Conservation (phyloP, 2,329 filamentous ascomycete genomes). For the Fusarium chlamydosporum region DNA sequence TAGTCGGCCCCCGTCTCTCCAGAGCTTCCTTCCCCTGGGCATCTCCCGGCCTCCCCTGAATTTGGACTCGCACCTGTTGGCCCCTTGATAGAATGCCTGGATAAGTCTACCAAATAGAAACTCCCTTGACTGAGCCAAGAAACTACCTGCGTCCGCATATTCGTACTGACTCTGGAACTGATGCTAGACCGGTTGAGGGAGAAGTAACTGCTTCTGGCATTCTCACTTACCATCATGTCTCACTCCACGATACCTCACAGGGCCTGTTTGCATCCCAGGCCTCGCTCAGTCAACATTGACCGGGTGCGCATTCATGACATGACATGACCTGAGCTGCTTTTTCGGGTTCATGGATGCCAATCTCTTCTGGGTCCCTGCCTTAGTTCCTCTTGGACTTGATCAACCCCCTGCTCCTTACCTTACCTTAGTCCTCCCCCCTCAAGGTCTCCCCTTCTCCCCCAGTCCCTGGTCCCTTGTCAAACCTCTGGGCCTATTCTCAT, state of each 20-base stretch:
- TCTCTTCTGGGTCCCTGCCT: constrained; percentile 35
- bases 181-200: constrained; percentile 28
- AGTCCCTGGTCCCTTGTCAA: constrained; percentile 41
- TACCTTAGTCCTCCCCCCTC: constrained; percentile 23
- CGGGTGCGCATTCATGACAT: constrained; percentile 31
- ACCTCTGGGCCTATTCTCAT: constrained; percentile 44
- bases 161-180: constrained; percentile 27
- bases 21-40: constrained; percentile 18
- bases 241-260: constrained; percentile 14
- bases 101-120: constrained; percentile 9
- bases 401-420: constrained; percentile 29
- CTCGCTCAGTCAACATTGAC: constrained; percentile 4
- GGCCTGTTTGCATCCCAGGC: constrained; percentile 37
- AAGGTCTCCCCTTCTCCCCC: constrained; percentile 31
- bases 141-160: background rate
- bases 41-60: constrained; percentile 27
- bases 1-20: background rate
- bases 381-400: constrained; percentile 17
- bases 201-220: constrained; percentile 31
- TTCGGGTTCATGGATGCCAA: constrained; percentile 29
- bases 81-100: background rate
- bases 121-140: constrained; percentile 23
- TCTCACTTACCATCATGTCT: constrained; percentile 27
- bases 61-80: background rate
- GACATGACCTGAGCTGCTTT: constrained; percentile 11